Conservation (phyloP, 2,329 filamentous ascomycete genomes). For the Anthostomella pinea region DNA sequence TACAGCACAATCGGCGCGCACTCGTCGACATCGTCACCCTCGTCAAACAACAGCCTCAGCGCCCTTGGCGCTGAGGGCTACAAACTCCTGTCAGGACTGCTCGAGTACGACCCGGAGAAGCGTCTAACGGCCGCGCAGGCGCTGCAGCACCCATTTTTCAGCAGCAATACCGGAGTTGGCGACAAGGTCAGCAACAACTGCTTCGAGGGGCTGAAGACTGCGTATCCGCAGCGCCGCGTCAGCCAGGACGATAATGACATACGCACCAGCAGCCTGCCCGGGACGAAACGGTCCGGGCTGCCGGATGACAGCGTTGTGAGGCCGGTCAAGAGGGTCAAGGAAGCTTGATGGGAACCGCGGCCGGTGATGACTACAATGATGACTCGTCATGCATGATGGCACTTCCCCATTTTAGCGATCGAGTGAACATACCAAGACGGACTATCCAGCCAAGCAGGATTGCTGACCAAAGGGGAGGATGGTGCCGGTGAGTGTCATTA, state of each 20-base stretch:
- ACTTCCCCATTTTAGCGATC: no score
- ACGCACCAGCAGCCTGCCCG: slow-evolving; percentile 80
- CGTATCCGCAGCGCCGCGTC: slow-evolving; percentile 87
- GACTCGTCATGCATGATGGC: no score
- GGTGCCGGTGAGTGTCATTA: no score
- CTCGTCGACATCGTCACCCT: slow-evolving; percentile 44
- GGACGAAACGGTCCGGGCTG: slow-evolving; percentile 83
- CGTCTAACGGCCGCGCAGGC: slow-evolving; percentile 84
- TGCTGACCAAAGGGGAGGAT: no score
- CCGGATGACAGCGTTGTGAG: slow-evolving; percentile 74
- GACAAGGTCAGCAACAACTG: slow-evolving; percentile 76
- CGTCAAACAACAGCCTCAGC: slow-evolving; percentile 42
- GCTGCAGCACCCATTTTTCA: slow-evolving; percentile 86
- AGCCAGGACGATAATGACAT: slow-evolving; percentile 97
- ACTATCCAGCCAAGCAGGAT: no score
- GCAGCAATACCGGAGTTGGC: slow-evolving; percentile 34
- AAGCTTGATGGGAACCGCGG: no score
- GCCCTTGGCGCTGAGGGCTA: slow-evolving; percentile 75
- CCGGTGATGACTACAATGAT: no score
- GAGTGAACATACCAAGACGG: no score
- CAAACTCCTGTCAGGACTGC: slow-evolving; percentile 73
- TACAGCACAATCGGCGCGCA: slow-evolving; percentile 64
- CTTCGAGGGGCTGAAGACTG: slow-evolving; percentile 83
- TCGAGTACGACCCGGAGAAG: slow-evolving; percentile 91
- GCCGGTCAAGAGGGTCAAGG: slow-evolving; percentile 61